These are phyloP conservation scores for Salix exigua DNA, from an alignment of 345 rosid species.

Conservation along the genomic window DNA sequence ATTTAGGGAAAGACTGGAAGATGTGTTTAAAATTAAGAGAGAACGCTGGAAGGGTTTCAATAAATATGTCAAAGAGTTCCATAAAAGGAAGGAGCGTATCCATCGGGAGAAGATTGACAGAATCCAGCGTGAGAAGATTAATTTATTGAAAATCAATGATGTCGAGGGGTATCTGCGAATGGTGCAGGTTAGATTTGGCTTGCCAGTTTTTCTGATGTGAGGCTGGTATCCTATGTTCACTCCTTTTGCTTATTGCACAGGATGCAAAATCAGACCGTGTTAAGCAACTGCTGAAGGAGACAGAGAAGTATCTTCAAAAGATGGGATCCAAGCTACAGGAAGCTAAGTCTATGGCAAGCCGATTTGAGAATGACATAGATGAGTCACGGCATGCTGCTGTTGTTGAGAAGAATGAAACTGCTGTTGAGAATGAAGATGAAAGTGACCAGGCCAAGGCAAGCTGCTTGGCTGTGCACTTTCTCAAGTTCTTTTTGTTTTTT, in stretches of 20 bases:
- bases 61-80: constrained; percentile 84
- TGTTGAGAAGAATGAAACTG: constrained; percentile 56
- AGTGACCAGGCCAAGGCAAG: constrained; percentile 86
- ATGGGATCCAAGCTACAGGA: constrained; percentile 80
- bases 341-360: constrained; percentile 53
- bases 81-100: constrained; percentile 80
- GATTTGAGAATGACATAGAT: constrained; percentile 61
- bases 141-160: constrained; percentile 84
- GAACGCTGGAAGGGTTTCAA: constrained; percentile 91
- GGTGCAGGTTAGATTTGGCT: constrained; percentile 64
- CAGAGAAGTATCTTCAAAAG: constrained; percentile 88
- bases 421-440: constrained; percentile 76
- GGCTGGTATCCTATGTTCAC: constrained; percentile 7
- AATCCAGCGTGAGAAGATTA: constrained; percentile 93
- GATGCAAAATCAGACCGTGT: constrained; percentile 96
- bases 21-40: constrained; percentile 67
- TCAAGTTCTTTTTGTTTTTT: constrained; percentile 6
- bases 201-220: constrained; percentile 7
- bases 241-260: constrained; percentile 26
- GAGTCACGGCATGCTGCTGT: constrained; percentile 39
- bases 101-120: constrained; percentile 94
- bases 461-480: constrained; percentile 8
- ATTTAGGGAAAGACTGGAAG: constrained; percentile 83
- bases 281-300: constrained; percentile 79
- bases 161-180: constrained; percentile 95